Base-by-base conservation (phyloP, 345 rosid genomes). In the Eutrema yunnanense region DNA sequence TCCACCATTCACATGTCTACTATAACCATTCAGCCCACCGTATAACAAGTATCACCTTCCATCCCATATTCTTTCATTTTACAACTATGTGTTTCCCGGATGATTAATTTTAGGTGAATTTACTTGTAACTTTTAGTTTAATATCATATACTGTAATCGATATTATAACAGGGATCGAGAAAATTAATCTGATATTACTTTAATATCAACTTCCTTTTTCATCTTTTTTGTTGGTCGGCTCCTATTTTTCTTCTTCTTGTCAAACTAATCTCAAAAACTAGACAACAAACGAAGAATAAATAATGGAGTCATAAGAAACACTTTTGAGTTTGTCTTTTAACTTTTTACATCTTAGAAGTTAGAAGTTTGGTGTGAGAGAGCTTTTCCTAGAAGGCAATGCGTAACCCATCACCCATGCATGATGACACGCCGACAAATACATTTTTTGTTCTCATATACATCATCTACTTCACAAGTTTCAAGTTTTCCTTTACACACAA, bases 361-460 rank as follows among this genome's bases (percentile, higher is more conserved):
- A 30, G 30, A 37, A 58, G 66, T 56, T 73, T 55, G 29, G 71
- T 55, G 71, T 54, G 57, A 37, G 14, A 42, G 12, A 10, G 14
- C 42, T 37, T 58, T 16, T 37, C 37, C 26, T n/a, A 58, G 13
- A 37, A 58, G 62, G 62, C n/a, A 58, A 37, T 37, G 62, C 62
- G 32, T 73, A 58, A 64, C 64, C 19, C 76, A 73, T 73, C 50
- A 64, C 64, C 19, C 76, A 73, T 73, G 77, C 77, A 73, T 73
- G 77, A 64, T 46, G 77, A 54, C 70, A 73, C 70, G 65, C 77
- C 71, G 49, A 64, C 71, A 44, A 6, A n/a, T n/a, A n/a, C n/a
- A n/a, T n/a, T n/a, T n/a, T n/a, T n/a, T n/a, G n/a, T n/a, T n/a
- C n/a, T n/a, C n/a, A n/a, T n/a, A n/a, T n/a, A n/a, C n/a, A n/a